These are phyloP conservation scores for Volutella citrinella DNA, from an alignment of 2,329 filamentous ascomycete species.

Conservation along the genomic window DNA sequence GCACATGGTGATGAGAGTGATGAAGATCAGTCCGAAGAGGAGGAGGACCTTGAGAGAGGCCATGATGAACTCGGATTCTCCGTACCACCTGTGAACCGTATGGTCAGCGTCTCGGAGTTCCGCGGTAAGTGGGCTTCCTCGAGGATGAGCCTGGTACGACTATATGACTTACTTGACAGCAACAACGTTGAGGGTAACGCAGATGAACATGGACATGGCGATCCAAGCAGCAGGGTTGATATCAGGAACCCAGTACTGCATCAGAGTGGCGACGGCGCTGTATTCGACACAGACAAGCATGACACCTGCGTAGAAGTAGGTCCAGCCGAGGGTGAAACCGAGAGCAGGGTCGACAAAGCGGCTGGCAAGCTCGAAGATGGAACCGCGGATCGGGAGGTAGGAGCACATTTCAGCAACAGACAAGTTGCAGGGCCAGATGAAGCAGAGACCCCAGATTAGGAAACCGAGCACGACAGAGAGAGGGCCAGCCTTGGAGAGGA, in stretches of 20 bases:
- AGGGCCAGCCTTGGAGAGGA: conserved; percentile 39
- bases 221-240: conserved; percentile 49
- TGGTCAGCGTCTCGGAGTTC: conserved; percentile 1
- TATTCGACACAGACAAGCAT: conserved; percentile 46
- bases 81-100: conserved; percentile 30
- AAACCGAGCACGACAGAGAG: conserved; percentile 44
- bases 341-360: conserved; percentile 56
- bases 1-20: no score
- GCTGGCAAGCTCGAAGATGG: conserved; percentile 52
- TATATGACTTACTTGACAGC: conserved; percentile 41
- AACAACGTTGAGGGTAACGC: conserved; percentile 45
- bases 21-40: conserved; percentile 54
- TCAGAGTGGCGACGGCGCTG: conserved; percentile 42
- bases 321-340: conserved; percentile 54
- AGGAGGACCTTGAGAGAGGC: conserved; percentile 51
- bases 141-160: conserved; percentile 5
- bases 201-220: conserved; percentile 43
- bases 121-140: no score
- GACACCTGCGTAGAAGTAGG: conserved; percentile 46
- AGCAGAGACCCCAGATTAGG: conserved; percentile 41
- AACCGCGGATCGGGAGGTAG: conserved; percentile 52
- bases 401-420: conserved; percentile 57
- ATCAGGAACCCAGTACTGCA: conserved; percentile 41
- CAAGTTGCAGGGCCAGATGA: conserved; percentile 43
- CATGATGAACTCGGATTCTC: conserved; percentile 50